Evolutionary conservation across 2,329 filamentous ascomycete genomes (phyloP), one percentile per base, ranked within the genome.

Genomic region (Penicillium frequentans): DNA sequence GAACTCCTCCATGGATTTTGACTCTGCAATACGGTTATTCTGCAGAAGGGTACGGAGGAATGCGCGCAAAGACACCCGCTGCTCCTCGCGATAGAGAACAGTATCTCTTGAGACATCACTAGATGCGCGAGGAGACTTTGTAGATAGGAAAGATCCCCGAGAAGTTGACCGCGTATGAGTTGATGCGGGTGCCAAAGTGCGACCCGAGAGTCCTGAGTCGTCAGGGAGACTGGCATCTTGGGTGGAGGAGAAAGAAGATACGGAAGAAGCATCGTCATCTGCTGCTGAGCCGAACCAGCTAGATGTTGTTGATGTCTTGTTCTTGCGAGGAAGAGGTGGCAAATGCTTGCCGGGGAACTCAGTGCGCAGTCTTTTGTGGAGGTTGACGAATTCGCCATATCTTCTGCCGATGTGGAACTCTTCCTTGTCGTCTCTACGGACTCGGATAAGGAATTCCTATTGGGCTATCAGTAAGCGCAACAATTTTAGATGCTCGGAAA

Each of bases 341-440:
- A 99, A 81, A 6, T 96, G 85, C 68, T 96, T 96, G 19, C 95
- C 95, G 0, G 95, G 95, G 53, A 98, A 81, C 75, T 99, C 95
- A 13, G 87, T 85, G 35, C 90, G 87, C 58, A 99, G 75, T 62
- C 84, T 84, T 74, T 89, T 93, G 73, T 96, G 88, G 58, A 99
- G 81, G 62, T 85, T 86, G 26, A 80, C 83, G 71, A 99, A 99
- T 65, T 96, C 91, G 31, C 93, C 90, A 72, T 96, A 99, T 64
- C 93, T 84, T 58, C 92, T 86, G 16, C 88, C 91, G 52, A 98
- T 84, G 69, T 91, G 95, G 64, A 88, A 81, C 67, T 96, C 92
- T 16, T 87, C 77, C 63, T 90, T 85, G 24, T 87, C 89, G 62
- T 87, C 86, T 64, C 86, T 85, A 77, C 93, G 93, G 29, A 97